Evolutionary conservation across 495 filamentous ascomycete species (phyloP).

Genomic region (Penicillium paxilli): DNA sequence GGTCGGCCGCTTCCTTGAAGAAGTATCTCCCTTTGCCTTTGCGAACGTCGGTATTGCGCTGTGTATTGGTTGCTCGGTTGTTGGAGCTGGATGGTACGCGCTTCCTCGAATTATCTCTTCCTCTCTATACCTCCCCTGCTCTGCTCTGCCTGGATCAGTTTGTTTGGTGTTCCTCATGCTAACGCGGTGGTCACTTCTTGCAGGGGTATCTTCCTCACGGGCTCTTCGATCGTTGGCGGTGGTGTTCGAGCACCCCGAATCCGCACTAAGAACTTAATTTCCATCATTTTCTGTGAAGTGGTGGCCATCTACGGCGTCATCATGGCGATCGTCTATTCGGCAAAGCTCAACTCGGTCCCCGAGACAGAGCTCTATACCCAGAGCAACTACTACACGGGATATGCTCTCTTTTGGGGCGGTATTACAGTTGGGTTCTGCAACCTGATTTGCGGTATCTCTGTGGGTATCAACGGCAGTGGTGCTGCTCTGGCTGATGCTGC

Average conservation of each 20-base stretch:
- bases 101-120: too few species aligned
- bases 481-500: slow-evolving; percentile 95
- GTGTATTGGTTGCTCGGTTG: slow-evolving; percentile 92
- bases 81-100: slow-evolving; percentile 94
- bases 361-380: slow-evolving; percentile 57
- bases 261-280: slow-evolving; percentile 98
- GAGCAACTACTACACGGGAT: slow-evolving; percentile 90
- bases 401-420: slow-evolving; percentile 93
- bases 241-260: slow-evolving; percentile 96
- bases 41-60: slow-evolving; percentile 87
- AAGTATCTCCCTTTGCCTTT: slow-evolving; percentile 92
- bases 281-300: slow-evolving; percentile 99
- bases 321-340: slow-evolving; percentile 96
- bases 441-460: slow-evolving; percentile 91
- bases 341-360: slow-evolving; percentile 66
- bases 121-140: background rate
- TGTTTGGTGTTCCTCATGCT: slow-evolving; percentile 13
- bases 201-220: slow-evolving; percentile 99
- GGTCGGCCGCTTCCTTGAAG: slow-evolving; percentile 94
- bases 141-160: background rate
- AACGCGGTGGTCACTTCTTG: slow-evolving; percentile 21
- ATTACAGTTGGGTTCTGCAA: slow-evolving; percentile 94
- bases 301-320: slow-evolving; percentile 99
- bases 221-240: slow-evolving; percentile 96
- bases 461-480: slow-evolving; percentile 97